Percentiles rank a stretch among this genome's conserved stretches.
phyloP scores from a whole-genome alignment of 495 filamentous ascomycete genomes.

The Penicillium pancosmium region DNA sequence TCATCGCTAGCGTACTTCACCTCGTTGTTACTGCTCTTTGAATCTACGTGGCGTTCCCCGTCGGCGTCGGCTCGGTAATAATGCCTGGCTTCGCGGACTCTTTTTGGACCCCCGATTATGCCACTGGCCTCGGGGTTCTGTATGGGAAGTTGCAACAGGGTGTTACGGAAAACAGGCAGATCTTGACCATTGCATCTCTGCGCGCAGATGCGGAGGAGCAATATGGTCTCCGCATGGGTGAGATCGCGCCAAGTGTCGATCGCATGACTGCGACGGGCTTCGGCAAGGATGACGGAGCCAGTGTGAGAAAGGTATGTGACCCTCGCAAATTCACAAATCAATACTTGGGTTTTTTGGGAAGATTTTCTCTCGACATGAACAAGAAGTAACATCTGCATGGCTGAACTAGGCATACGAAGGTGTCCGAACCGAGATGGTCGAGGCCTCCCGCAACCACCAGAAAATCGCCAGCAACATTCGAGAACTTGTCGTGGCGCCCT shows the following conservation, averaged over 20 bases:
- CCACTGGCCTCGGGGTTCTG: conserved; percentile 89
- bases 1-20: too few species aligned
- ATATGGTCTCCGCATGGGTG: conserved; percentile 78
- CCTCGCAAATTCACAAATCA: background rate
- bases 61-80: conserved; percentile 21
- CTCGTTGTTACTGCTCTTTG: too few species aligned
- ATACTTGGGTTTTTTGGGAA: background rate
- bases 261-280: conserved; percentile 79
- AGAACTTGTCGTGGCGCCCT: conserved; percentile 91
- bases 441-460: conserved; percentile 84
- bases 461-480: conserved; percentile 96
- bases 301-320: conserved; percentile 79
- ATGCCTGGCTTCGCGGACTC: conserved; percentile 92
- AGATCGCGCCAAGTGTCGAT: conserved; percentile 83
- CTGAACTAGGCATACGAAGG: conserved; percentile 85
- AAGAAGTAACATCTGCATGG: conserved; percentile 1
- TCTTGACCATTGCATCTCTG: conserved; percentile 87
- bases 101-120: conserved; percentile 95
- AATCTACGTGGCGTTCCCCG: background rate
- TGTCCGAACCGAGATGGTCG: conserved; percentile 90
- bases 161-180: conserved; percentile 90
- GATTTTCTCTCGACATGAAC: background rate
- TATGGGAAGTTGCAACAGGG: conserved; percentile 98
- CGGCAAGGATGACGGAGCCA: conserved; percentile 90
- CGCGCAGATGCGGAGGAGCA: conserved; percentile 93